A percentile compares a stretch with the other conserved stretches of the same genome.
These are phyloP conservation scores for Erodium maritimum DNA, from an alignment of 345 rosid species.

Conservation along the genomic window DNA sequence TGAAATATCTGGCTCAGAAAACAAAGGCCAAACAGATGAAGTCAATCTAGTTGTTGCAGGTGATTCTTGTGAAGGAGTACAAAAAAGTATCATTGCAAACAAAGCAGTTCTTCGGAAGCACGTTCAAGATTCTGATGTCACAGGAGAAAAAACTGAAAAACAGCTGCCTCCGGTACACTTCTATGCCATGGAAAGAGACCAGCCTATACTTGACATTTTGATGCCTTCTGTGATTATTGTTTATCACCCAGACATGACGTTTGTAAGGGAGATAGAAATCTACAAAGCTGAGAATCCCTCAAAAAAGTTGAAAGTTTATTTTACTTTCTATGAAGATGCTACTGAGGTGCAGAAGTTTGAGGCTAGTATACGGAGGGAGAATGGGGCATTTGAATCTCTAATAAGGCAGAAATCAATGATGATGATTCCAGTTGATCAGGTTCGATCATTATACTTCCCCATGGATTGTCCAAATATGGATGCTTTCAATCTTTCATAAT, in stretches of 20 bases:
- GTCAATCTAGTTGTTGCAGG: slow-evolving; percentile 12
- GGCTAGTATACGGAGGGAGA: slow-evolving; percentile 86
- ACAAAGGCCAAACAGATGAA: slow-evolving; percentile 25
- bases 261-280: slow-evolving; percentile 87
- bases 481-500: background rate
- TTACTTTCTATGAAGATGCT: slow-evolving; percentile 86
- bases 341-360: slow-evolving; percentile 91
- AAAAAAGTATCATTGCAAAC: slow-evolving; percentile 7
- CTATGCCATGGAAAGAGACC: slow-evolving; percentile 69
- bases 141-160: slow-evolving; percentile 15
- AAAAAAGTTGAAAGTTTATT: slow-evolving; percentile 65
- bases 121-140: slow-evolving; percentile 12
- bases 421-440: slow-evolving; percentile 97
- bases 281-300: slow-evolving; percentile 89
- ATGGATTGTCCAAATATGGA: background rate
- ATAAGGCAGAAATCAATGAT: slow-evolving; percentile 90
- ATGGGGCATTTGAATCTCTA: slow-evolving; percentile 90
- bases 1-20: slow-evolving; percentile 25
- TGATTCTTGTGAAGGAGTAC: slow-evolving; percentile 14
- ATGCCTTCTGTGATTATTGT: slow-evolving; percentile 73
- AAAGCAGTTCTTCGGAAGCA: slow-evolving; percentile 15
- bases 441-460: slow-evolving; percentile 14
- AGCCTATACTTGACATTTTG: slow-evolving; percentile 66
- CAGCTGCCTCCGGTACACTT: slow-evolving; percentile 63
- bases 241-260: slow-evolving; percentile 79